Percentiles rank a stretch among this genome's conserved stretches.
These are phyloP conservation scores for Clitoria ternatea DNA, from an alignment of 306 rosid species.

Conservation along the genomic window DNA sequence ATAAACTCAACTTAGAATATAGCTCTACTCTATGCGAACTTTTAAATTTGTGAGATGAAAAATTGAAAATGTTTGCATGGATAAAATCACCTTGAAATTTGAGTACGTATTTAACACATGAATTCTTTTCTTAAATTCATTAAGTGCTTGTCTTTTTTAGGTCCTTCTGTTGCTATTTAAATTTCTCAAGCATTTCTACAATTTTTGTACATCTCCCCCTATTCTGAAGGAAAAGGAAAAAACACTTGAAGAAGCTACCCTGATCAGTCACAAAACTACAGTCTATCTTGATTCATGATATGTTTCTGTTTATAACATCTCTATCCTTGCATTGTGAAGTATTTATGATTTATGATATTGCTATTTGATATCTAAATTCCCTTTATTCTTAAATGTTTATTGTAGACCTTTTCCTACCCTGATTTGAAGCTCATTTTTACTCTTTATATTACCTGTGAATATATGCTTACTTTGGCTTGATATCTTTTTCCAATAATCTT, in stretches of 20 bases:
- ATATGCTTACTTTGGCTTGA: slow-evolving; percentile 17
- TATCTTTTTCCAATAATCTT: slow-evolving; percentile 19
- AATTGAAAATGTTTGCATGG: background rate
- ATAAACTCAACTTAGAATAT: background rate
- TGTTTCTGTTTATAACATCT: background rate
- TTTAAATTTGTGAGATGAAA: background rate
- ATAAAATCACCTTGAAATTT: background rate
- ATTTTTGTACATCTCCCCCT: background rate
- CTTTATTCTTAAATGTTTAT: background rate
- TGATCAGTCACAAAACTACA: background rate
- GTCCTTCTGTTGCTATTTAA: background rate
- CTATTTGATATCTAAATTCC: background rate
- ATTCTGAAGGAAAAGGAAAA: background rate
- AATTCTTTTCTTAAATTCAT: background rate
- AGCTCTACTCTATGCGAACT: background rate
- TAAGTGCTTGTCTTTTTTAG: background rate
- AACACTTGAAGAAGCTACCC: background rate
- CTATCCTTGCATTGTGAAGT: background rate
- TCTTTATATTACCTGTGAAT: slow-evolving; percentile 7
- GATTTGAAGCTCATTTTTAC: background rate
- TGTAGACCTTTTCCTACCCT: background rate
- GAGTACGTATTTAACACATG: background rate
- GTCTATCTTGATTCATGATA: background rate
- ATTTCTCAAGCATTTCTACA: background rate
- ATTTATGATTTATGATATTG: slow-evolving; percentile 10